Conservation (phyloP, 1,284 basidiomycete species). For the Pascua sp. region DNA sequence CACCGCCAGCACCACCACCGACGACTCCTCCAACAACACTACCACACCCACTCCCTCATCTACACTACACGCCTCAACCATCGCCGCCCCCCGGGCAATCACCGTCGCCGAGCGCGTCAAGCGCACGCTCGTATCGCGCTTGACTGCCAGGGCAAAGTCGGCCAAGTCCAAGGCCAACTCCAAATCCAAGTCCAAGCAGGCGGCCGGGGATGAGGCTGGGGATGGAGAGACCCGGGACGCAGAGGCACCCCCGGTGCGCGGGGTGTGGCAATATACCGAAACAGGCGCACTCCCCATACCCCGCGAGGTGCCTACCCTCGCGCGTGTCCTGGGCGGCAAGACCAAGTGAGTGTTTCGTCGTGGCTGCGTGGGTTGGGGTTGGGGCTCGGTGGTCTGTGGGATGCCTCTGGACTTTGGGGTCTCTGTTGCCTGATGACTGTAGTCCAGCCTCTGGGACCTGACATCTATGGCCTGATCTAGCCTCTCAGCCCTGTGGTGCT, state of each 20-base stretch:
- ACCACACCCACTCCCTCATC: neutral
- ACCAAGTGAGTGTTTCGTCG: constrained; percentile 60
- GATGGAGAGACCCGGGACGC: too few species aligned
- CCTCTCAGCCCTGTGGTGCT: too few species aligned
- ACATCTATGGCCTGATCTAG: too few species aligned
- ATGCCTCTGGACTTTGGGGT: neutral
- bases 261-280: constrained; percentile 77
- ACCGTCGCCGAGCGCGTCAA: constrained; percentile 80
- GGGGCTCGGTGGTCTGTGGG: neutral
- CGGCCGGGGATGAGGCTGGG: constrained; percentile 24
- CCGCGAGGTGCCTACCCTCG: constrained; percentile 35
- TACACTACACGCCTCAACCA: constrained; percentile 47
- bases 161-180: too few species aligned
- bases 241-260: too few species aligned
- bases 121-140: constrained; percentile 40
- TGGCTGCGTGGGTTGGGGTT: too few species aligned
- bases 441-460: too few species aligned
- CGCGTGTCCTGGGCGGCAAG: constrained; percentile 50
- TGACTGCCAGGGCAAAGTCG: too few species aligned
- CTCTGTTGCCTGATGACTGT: constrained; percentile 2
- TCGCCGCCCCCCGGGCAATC: constrained; percentile 63
- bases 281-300: constrained; percentile 55
- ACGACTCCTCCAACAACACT: constrained; percentile 7
- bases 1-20: neutral
- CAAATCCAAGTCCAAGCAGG: neutral